Conservation (phyloP, 345 rosid genomes). For the Salix udensis region DNA sequence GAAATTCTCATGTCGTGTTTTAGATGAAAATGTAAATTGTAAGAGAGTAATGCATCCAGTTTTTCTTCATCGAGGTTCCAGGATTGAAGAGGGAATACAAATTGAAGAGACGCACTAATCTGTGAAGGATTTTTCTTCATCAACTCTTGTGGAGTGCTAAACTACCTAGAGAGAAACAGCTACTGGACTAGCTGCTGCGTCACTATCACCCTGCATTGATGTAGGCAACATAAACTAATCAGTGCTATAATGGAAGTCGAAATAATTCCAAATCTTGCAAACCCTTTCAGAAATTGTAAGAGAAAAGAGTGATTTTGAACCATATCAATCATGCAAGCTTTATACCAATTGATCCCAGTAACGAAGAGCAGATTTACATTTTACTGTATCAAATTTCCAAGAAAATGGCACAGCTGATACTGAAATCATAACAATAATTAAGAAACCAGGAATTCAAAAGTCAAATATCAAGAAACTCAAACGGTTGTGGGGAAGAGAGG, state of each 20-base stretch:
- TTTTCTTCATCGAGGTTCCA: background rate
- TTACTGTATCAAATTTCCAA: background rate
- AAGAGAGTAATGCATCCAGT: background rate
- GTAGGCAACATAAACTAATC: slow-evolving; percentile 8
- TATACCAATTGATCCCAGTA: background rate
- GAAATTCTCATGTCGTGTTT: background rate
- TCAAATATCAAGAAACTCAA: background rate
- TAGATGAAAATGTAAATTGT: background rate
- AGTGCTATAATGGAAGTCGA: background rate
- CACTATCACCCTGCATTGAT: slow-evolving; percentile 77
- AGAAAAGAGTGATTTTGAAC: background rate
- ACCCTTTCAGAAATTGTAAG: background rate
- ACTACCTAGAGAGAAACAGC: slow-evolving; percentile 80
- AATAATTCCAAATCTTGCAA: background rate
- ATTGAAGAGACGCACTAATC: background rate
- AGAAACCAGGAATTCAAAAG: background rate
- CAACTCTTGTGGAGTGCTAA: slow-evolving; percentile 2
- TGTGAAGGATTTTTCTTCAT: background rate
- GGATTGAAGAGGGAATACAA: background rate
- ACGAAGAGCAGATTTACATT: background rate
- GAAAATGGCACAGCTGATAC: background rate
- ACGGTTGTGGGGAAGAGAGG: background rate
- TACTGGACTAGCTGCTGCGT: slow-evolving; percentile 54
- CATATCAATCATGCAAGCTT: background rate
- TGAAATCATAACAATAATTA: background rate